Conservation (phyloP, 441 rosid genomes). For the Erysimum cheiri region DNA sequence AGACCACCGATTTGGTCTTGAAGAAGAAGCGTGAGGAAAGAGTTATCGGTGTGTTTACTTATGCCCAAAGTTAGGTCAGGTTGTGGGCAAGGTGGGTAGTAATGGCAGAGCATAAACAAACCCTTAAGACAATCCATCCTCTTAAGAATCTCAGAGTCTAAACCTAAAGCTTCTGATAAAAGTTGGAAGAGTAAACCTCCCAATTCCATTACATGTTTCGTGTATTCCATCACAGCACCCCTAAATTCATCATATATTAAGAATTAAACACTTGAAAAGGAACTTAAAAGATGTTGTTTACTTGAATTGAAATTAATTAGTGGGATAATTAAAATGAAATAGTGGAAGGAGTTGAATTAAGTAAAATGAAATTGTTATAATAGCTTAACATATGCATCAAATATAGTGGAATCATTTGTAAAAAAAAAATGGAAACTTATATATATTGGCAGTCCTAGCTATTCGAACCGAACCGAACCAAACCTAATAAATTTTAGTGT, state of each 20-base stretch:
- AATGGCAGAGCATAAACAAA: conserved; percentile 44
- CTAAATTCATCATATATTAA: conserved; percentile 27
- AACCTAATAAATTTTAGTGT: too few relatives aligned
- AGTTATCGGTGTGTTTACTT: conserved; percentile 57
- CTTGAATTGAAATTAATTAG: not conserved
- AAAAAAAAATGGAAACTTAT: too few relatives aligned
- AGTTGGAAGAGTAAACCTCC: conserved; percentile 36
- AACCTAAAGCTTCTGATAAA: conserved; percentile 51
- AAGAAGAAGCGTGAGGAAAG: conserved; percentile 52
- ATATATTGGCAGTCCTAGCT: too few relatives aligned
- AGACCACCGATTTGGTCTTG: conserved; percentile 70
- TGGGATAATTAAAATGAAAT: too few relatives aligned
- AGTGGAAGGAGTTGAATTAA: too few relatives aligned
- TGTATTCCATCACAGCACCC: conserved; percentile 26
- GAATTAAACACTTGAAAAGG: not conserved
- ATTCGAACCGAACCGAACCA: too few relatives aligned
- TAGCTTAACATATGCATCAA: too few relatives aligned
- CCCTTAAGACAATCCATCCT: conserved; percentile 45
- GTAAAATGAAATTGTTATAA: too few relatives aligned
- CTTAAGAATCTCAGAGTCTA: conserved; percentile 30
- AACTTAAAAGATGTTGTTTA: not conserved
- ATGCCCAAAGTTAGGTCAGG: conserved; percentile 63
- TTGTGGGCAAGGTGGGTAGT: conserved; percentile 63
- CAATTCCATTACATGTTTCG: conserved; percentile 18
- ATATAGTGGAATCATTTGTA: not conserved